phyloP scores from a whole-genome alignment of 164 flowering plant species.

The Umbilicus rupestris region DNA sequence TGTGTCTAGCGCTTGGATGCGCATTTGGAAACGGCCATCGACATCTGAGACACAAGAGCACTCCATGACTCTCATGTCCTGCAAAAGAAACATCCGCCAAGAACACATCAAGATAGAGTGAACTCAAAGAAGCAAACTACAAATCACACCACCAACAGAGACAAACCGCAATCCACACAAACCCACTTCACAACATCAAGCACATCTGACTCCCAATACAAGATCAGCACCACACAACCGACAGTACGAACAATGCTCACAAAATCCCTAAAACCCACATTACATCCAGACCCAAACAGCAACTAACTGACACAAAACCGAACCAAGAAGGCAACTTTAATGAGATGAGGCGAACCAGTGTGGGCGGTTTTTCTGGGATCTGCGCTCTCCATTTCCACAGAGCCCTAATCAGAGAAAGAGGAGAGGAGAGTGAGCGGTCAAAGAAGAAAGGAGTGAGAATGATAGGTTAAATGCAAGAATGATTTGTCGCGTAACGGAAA shows the following conservation, averaged over 20 bases:
- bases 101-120: background rate
- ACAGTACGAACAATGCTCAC: background rate
- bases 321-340: background rate
- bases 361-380: background rate
- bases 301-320: background rate
- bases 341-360: background rate
- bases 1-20: conserved; percentile 72
- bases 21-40: conserved; percentile 78
- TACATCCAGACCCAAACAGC: background rate
- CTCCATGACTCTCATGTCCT: conserved; percentile 45
- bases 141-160: background rate
- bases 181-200: background rate
- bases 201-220: background rate
- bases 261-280: background rate
- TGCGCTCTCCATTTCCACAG: background rate
- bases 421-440: background rate
- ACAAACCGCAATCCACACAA: background rate
- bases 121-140: background rate
- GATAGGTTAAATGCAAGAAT: no score
- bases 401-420: background rate
- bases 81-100: conserved; percentile 15
- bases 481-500: conserved; percentile 1
- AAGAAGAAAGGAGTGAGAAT: background rate
- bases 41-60: conserved; percentile 56
- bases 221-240: background rate